Percentiles rank a stretch among this genome's conserved stretches.
Evolutionary conservation across 2,329 filamentous ascomycete genomes (phyloP).

Genomic region (Aaosphaeria pasadenensis): DNA sequence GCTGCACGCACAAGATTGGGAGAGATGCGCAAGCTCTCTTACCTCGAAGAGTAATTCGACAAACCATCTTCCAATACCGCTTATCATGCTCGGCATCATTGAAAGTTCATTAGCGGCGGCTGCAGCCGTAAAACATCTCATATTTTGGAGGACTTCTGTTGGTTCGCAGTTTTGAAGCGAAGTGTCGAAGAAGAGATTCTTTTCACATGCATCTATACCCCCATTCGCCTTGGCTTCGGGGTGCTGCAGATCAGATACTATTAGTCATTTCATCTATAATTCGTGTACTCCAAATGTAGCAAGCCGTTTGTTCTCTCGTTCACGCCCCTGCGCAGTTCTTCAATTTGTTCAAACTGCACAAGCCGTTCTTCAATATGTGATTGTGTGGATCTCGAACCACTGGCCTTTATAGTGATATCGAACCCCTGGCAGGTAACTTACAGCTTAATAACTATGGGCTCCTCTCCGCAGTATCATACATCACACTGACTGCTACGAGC

Average conservation of each 20-base stretch:
- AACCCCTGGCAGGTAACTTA: too few relatives aligned
- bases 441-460: too few relatives aligned
- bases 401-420: too few relatives aligned
- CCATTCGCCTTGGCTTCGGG: neutral
- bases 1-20: slow-evolving; percentile 79
- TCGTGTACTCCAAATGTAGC: neutral
- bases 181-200: neutral
- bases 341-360: too few relatives aligned
- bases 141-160: neutral
- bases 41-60: slow-evolving; percentile 50
- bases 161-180: neutral
- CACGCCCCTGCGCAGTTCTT: too few relatives aligned
- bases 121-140: neutral
- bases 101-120: neutral
- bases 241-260: neutral
- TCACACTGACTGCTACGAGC: too few relatives aligned
- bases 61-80: neutral
- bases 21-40: slow-evolving; percentile 97
- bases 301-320: too few relatives aligned
- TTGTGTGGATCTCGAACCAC: too few relatives aligned
- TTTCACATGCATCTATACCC: neutral
- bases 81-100: neutral
- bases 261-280: neutral
- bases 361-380: too few relatives aligned
- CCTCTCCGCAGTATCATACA: too few relatives aligned